phyloP scores from a whole-genome alignment of 2,329 filamentous ascomycete genomes.

The Acrodontium crateriforme region DNA sequence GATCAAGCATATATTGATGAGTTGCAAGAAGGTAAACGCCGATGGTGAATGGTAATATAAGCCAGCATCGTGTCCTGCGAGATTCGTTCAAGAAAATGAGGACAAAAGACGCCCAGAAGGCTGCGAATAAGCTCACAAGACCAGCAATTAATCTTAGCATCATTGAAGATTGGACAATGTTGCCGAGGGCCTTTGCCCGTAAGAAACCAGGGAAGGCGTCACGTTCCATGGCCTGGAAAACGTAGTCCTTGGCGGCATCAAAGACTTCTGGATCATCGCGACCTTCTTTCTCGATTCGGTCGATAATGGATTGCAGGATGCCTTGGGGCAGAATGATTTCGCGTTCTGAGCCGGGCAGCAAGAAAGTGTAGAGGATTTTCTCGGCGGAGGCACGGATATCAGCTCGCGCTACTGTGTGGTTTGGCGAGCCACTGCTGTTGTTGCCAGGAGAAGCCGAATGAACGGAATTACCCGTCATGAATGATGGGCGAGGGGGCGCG shows the following conservation, averaged over 20 bases:
- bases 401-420: conserved; percentile 69
- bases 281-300: conserved; percentile 76
- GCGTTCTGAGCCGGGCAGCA: conserved; percentile 86
- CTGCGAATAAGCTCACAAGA: conserved; percentile 74
- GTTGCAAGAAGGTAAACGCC: conserved; percentile 80
- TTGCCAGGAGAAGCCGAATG: conserved; percentile 26
- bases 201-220: conserved; percentile 98
- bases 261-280: conserved; percentile 96
- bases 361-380: conserved; percentile 96
- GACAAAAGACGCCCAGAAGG: conserved; percentile 86
- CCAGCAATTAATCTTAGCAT: conserved; percentile 76
- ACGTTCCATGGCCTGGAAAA: conserved; percentile 98
- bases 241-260: conserved; percentile 94
- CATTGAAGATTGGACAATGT: conserved; percentile 82
- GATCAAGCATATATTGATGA: conserved; percentile 92
- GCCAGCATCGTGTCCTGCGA: conserved; percentile 66
- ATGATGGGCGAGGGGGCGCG: conserved; percentile 41
- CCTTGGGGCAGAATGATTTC: conserved; percentile 86
- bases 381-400: conserved; percentile 90
- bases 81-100: conserved; percentile 80
- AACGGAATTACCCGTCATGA: conserved; percentile 40
- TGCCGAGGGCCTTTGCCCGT: conserved; percentile 86
- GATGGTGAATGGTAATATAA: conserved; percentile 81
- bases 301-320: conserved; percentile 74
- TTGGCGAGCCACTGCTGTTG: conserved; percentile 68